Evolutionary conservation across 768 basidiomycete species (phyloP).

Genomic region (Leccinum rimulosum): DNA sequence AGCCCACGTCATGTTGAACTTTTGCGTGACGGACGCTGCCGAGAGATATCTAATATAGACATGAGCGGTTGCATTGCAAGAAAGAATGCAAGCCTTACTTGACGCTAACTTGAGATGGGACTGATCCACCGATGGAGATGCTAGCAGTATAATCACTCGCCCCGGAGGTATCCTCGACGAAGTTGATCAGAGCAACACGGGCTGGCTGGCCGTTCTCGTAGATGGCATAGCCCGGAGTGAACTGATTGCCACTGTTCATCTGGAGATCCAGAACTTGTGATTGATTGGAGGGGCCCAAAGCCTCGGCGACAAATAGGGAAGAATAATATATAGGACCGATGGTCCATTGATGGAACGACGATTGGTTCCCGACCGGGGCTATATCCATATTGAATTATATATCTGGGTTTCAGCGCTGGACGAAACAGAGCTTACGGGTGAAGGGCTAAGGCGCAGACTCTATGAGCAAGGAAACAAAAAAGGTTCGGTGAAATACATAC

Average conservation of each 20-base stretch:
- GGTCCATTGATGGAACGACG: slow-evolving; percentile 64
- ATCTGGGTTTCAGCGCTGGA: neutral
- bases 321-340: slow-evolving; percentile 75
- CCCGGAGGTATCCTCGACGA: slow-evolving; percentile 57
- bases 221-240: slow-evolving; percentile 60
- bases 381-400: slow-evolving; percentile 15
- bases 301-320: slow-evolving; percentile 66
- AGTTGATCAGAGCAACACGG: slow-evolving; percentile 72
- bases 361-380: slow-evolving; percentile 55
- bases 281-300: slow-evolving; percentile 60
- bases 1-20: slow-evolving; percentile 73
- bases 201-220: slow-evolving; percentile 67
- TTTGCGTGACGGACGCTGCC: slow-evolving; percentile 56
- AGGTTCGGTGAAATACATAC: slow-evolving; percentile 31
- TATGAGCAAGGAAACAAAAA: neutral
- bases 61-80: neutral
- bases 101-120: slow-evolving; percentile 49
- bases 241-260: slow-evolving; percentile 48
- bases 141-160: slow-evolving; percentile 51
- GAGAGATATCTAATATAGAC: slow-evolving; percentile 46
- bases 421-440: slow-evolving; percentile 29
- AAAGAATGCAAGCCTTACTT: slow-evolving; percentile 38
- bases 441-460: slow-evolving; percentile 30
- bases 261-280: slow-evolving; percentile 67
- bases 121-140: slow-evolving; percentile 46